phyloP scores from a whole-genome alignment of 208 protist genomes.

The Phytomonas francai region DNA sequence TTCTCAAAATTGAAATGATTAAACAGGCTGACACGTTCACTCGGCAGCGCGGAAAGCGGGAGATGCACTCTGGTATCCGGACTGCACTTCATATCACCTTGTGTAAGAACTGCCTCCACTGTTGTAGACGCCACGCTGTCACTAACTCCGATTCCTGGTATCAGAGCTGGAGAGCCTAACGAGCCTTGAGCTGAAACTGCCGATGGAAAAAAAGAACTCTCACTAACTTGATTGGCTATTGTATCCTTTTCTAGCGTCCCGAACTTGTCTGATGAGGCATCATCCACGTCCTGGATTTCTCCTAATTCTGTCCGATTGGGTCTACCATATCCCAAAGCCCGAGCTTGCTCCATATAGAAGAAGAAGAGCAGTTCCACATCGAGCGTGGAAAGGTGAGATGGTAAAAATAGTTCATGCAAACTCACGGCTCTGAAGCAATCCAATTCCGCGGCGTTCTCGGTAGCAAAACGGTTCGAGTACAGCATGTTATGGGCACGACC shows the following conservation, averaged over 20 bases:
- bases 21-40: not conserved
- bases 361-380: slow-evolving; percentile 16
- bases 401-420: not conserved
- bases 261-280: not conserved
- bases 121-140: not conserved
- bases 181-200: not conserved
- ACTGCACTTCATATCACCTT: not conserved
- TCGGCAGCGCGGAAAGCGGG: not conserved
- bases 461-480: not conserved
- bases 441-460: not conserved
- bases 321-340: not conserved
- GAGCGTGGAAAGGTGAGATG: not conserved
- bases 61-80: not conserved
- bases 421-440: not conserved
- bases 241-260: not conserved
- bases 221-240: not conserved
- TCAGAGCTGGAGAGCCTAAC: not conserved
- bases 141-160: not conserved
- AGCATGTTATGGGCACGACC: not conserved
- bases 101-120: not conserved
- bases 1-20: not conserved
- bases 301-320: not conserved
- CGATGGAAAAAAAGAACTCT: not conserved
- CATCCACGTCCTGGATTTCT: not conserved
- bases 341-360: slow-evolving; percentile 22